Percentiles rank a stretch among this genome's conserved stretches.
These are phyloP conservation scores for Hylodesmum podocarpum DNA, from an alignment of 306 rosid species.

Conservation along the genomic window DNA sequence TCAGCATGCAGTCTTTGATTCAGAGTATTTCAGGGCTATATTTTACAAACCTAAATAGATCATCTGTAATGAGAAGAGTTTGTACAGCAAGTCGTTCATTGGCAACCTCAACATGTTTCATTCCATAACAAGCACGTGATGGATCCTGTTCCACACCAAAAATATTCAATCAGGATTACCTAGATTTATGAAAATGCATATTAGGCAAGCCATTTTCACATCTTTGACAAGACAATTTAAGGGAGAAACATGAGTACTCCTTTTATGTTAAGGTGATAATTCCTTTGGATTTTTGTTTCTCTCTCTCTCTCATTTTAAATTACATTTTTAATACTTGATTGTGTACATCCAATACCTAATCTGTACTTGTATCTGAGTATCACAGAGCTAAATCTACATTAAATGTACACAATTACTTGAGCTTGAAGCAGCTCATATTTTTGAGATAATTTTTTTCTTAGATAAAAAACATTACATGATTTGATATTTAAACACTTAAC, in stretches of 20 bases:
- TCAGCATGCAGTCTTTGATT: background rate
- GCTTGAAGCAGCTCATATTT: constrained; percentile 2
- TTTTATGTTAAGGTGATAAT: background rate
- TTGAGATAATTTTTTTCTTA: background rate
- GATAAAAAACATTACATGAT: background rate
- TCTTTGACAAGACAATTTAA: background rate
- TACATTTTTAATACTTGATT: background rate
- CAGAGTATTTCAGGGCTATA: background rate
- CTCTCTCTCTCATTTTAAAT: background rate
- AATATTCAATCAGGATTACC: constrained; percentile 28
- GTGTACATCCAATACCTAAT: too few species aligned
- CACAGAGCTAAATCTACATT: background rate
- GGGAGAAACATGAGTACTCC: background rate
- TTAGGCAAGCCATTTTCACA: constrained; percentile 3
- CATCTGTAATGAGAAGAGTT: constrained; percentile 82
- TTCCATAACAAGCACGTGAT: constrained; percentile 90
- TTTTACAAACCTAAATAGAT: constrained; percentile 76
- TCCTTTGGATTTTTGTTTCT: background rate
- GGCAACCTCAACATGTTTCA: constrained; percentile 95
- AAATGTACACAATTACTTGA: background rate
- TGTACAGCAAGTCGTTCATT: constrained; percentile 92
- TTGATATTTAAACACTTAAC: background rate
- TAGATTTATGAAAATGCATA: constrained; percentile 18
- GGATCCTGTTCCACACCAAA: constrained; percentile 59
- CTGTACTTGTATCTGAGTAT: background rate